Evolutionary conservation across 331 rosid genomes (phyloP).

Genomic region (Phaseolus coccineus): DNA sequence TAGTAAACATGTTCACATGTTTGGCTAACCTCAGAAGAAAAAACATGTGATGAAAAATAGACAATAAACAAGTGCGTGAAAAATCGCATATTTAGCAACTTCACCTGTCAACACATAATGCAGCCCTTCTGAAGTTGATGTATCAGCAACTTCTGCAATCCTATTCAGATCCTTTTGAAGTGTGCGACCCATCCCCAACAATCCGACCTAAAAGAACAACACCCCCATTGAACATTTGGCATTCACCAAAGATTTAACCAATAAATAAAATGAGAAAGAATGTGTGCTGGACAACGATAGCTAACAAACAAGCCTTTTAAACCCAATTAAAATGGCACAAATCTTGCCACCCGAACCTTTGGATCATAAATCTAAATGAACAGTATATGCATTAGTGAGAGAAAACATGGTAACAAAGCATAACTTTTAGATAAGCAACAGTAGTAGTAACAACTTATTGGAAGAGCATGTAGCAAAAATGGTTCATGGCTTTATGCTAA

Average conservation of each 20-base stretch:
- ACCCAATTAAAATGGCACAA: neutral
- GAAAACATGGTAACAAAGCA: neutral
- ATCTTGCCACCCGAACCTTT: neutral
- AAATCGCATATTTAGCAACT: slow-evolving; percentile 26
- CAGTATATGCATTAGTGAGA: neutral
- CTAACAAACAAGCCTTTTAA: slow-evolving; percentile 29
- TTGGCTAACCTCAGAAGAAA: slow-evolving; percentile 9
- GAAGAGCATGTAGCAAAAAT: slow-evolving; percentile 7
- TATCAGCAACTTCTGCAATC: slow-evolving; percentile 92
- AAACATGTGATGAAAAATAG: slow-evolving; percentile 1
- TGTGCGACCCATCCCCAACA: slow-evolving; percentile 86
- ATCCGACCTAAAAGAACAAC: slow-evolving; percentile 71
- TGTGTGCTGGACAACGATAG: slow-evolving; percentile 13
- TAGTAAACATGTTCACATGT: neutral
- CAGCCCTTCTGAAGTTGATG: slow-evolving; percentile 84
- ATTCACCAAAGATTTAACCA: slow-evolving; percentile 37
- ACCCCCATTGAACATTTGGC: slow-evolving; percentile 8
- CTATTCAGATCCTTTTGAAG: slow-evolving; percentile 91
- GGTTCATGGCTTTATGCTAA: neutral
- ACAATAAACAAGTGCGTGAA: slow-evolving; percentile 34
- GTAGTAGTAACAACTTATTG: slow-evolving; percentile 8
- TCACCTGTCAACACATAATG: slow-evolving; percentile 87
- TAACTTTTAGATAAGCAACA: slow-evolving; percentile 1
- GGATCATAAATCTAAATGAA: slow-evolving; percentile 15
- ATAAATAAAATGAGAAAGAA: neutral